Base-by-base conservation (phyloP, 1,139 yeast genomes). In the Pichia sp. region DNA sequence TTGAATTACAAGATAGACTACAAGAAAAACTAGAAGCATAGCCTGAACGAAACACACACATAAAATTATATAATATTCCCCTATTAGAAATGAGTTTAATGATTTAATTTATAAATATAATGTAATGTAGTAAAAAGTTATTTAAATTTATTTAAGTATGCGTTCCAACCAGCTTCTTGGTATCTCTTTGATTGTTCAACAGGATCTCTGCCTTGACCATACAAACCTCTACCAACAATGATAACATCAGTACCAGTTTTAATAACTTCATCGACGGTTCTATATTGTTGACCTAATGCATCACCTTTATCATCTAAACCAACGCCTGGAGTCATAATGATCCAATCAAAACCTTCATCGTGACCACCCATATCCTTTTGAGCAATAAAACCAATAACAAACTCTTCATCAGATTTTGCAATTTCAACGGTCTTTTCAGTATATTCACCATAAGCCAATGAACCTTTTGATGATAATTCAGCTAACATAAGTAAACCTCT, bases 251-350 rank as follows among this genome's bases (percentile, higher is more conserved):
- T 79, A 19, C 99, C 99, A 5, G 86, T 81, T 28, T 80, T 67
- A 38, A 70, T 52, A 31, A 90, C 99, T 56, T 87, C 88, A 60
- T 81, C 82, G 3, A 93, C 99, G 9, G 96, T 82, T 68, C 99
- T 79, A 70, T 95, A 95, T 70, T 93, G 99, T 71, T 95, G 99
- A 27, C 99, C 99, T 57, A 93, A 76, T 1, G 83, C 83, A 68
- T 93, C 99, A n/a, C 98, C 98, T 69, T 85, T 93, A 65, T 91
- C 98, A 66, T 91, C 99, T 54, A 95, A 76, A 2, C 98, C 98
- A 45, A 95, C 99, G 55, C 99, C 99, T 0, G 99, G 99, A 1
- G 99, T 93, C 91, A 95, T 83, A 53, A 90, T 80, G 50, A 95
- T 72, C 96, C 97, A 95, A 70, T 93, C 99, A 63, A 86, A 90